A percentile compares a stretch with the other conserved stretches of the same genome.
Evolutionary conservation across 2,329 filamentous ascomycete genomes (phyloP).

Genomic region (Trichoderma sp.): DNA sequence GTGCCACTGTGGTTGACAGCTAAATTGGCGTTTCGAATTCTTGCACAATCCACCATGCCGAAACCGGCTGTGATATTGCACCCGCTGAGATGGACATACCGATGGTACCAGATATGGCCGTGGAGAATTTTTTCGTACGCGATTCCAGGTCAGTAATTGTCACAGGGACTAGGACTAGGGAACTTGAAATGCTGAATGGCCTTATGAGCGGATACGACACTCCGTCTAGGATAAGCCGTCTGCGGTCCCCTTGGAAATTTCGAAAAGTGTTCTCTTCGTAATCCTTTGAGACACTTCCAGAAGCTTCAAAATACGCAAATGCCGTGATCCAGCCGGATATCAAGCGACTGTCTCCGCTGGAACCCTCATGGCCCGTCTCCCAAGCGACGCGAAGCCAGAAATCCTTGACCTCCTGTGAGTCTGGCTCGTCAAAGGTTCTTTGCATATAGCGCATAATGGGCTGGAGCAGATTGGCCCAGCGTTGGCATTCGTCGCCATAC

Average conservation of each 20-base stretch:
- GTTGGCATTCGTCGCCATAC: not conserved
- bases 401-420: not conserved
- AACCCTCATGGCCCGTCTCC: not conserved
- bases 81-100: not conserved
- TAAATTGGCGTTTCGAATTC: not conserved
- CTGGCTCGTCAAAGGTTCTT: not conserved
- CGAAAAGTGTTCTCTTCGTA: not conserved
- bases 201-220: not conserved
- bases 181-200: not conserved
- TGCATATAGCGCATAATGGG: not conserved
- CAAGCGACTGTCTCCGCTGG: not conserved
- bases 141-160: not conserved
- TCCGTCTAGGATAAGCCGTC: not conserved
- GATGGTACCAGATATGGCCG: not conserved
- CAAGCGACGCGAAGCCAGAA: not conserved
- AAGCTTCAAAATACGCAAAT: not conserved
- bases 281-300: not conserved
- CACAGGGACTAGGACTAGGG: not conserved
- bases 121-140: not conserved
- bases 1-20: not conserved
- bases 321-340: not conserved
- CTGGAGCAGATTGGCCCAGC: not conserved
- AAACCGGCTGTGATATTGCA: not conserved
- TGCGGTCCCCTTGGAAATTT: not conserved
- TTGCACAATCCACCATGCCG: not conserved